Base-by-base conservation (phyloP, 1,284 basidiomycete genomes). In the Ustilago crameri region DNA sequence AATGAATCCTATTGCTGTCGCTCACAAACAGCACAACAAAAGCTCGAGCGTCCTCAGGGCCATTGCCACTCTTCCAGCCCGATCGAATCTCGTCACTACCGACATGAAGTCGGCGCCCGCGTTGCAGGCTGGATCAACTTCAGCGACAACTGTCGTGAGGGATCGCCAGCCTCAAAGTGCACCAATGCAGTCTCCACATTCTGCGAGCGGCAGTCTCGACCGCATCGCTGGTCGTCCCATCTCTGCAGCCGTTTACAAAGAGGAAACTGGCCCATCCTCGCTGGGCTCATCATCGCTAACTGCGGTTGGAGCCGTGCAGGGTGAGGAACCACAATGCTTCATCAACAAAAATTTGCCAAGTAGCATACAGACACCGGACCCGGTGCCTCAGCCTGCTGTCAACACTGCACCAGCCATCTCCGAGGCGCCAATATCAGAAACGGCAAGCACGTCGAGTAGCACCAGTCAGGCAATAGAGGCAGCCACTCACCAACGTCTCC, bases 141-240 rank as follows among this genome's bases (percentile, higher is more conserved):
- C 35, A 15, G 15, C 5, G 14, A 5, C 9, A 37, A 8, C 35
- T 37, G 9, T 37, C 35, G 9, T 14, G 35, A 37, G 15, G 5
- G 12, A 14, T 17, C 35, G 35, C 5, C 35, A 5, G 5, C 14
- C 26, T 38, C 38, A 35, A 32, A 14, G 23, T 5, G 44, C n/a
- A 4, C 14, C 9, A 9, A 22, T 20, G 14, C n/a, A 12, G 4
- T 22, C 12, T 27, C 23, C 27, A n/a, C 45, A 53, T 40, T 22
- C 44, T 23, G 53, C 26, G 20, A 56, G 45, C 26, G 60, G 53
- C 9, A 41, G 43, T 1, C 52, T 63, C 44, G 53, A 63, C 42
- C 44, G 44, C 17, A 42, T 63, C n/a, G 60, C 59, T 3, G 47
- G 18, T 18, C 59, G 41, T 10, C 51, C 57, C 22, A 27, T 38